phyloP scores from a whole-genome alignment of 176 grass and related monocot species.

The Bolboschoenus planiculmis region DNA sequence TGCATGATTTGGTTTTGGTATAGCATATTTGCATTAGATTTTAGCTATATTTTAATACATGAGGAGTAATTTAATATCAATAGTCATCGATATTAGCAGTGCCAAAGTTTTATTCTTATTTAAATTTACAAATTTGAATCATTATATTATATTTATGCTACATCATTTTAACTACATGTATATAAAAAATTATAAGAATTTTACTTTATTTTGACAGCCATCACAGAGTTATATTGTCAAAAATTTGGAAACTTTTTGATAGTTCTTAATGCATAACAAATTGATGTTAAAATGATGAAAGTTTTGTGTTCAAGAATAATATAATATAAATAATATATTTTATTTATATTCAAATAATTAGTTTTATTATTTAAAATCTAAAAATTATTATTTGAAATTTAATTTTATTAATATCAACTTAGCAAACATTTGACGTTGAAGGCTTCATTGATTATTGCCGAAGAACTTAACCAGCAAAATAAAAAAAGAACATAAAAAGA shows the following conservation, averaged over 20 bases:
- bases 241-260: not conserved
- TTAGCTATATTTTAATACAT: not conserved
- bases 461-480: too few relatives aligned
- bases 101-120: not conserved
- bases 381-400: not conserved
- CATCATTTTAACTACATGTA: not conserved
- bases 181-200: not conserved
- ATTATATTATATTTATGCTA: not conserved
- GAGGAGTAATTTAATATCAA: too few relatives aligned
- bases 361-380: too few relatives aligned
- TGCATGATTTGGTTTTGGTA: not conserved
- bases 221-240: too few relatives aligned
- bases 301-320: too few relatives aligned
- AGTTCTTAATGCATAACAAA: not conserved
- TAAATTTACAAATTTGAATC: not conserved
- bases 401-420: not conserved
- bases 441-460: too few relatives aligned
- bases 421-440: not conserved
- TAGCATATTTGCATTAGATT: not conserved
- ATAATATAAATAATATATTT: too few relatives aligned
- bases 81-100: too few relatives aligned
- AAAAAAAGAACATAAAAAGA: too few relatives aligned
- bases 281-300: not conserved
- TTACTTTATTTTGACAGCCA: not conserved
- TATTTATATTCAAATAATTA: too few relatives aligned